Conservation (phyloP, 495 filamentous ascomycete genomes). For the Penicillium tannophilum region DNA sequence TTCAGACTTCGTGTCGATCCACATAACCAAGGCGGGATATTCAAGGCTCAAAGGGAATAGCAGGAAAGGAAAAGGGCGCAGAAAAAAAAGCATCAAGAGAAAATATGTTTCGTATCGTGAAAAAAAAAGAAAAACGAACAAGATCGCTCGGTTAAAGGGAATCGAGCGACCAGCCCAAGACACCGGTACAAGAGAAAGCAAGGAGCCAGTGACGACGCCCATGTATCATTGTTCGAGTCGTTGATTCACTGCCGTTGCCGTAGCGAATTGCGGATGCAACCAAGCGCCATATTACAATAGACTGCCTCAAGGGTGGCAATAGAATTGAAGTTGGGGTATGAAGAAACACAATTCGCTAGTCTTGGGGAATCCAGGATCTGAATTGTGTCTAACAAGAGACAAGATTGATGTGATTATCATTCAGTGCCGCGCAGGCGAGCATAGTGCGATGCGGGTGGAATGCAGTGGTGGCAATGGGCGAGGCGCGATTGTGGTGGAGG, state of each 20-base stretch:
- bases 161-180: background rate
- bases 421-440: constrained; percentile 72
- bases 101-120: constrained; percentile 5
- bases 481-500: constrained; percentile 72
- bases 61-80: background rate
- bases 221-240: background rate
- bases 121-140: background rate
- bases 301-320: background rate
- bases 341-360: background rate
- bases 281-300: background rate
- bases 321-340: background rate
- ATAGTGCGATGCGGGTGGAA: constrained; percentile 97
- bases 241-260: background rate
- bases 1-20: constrained; percentile 4
- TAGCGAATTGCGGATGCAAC: background rate
- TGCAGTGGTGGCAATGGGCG: constrained; percentile 82
- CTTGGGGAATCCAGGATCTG: background rate
- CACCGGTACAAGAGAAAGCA: background rate
- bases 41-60: background rate
- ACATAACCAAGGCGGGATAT: constrained; percentile 12
- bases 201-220: background rate
- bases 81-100: background rate
- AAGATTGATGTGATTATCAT: constrained; percentile 51
- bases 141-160: background rate
- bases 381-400: constrained; percentile 40